A percentile compares a stretch with the other conserved stretches of the same genome.
Evolutionary conservation across 176 grass and related monocot species (phyloP).

Genomic region (Thinopyrum elongatum): DNA sequence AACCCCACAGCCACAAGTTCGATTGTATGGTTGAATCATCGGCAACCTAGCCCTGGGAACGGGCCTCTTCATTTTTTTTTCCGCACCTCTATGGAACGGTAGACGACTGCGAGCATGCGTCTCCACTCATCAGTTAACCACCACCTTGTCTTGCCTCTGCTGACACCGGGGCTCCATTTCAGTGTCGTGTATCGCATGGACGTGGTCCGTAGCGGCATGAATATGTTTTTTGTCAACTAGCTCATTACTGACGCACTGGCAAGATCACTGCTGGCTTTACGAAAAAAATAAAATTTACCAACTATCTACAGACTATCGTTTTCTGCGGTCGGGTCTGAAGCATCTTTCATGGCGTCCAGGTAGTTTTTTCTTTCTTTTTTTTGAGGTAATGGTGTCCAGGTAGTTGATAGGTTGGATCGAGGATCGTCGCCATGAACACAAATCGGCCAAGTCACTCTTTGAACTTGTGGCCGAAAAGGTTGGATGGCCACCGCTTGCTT

Average conservation of each 20-base stretch:
- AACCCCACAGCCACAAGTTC: slow-evolving; percentile 19
- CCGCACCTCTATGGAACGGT: background rate
- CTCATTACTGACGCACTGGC: background rate
- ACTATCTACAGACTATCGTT: background rate
- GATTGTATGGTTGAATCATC: background rate
- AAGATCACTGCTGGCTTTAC: background rate
- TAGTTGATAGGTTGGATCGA: background rate
- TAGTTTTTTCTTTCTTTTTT: too few species aligned
- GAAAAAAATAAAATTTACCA: background rate
- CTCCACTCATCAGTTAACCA: background rate
- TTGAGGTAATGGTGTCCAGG: background rate
- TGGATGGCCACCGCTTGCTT: slow-evolving; percentile 11
- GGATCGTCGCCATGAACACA: background rate
- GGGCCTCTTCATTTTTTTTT: background rate
- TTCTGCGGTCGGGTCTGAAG: background rate
- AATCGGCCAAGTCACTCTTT: slow-evolving; percentile 20
- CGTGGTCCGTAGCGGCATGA: background rate
- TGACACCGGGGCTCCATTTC: background rate
- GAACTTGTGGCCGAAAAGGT: slow-evolving; percentile 9
- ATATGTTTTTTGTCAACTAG: background rate
- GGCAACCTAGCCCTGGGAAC: background rate
- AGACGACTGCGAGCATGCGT: background rate
- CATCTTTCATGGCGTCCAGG: background rate
- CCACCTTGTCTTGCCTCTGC: background rate
- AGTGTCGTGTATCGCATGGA: background rate